Evolutionary conservation across 768 basidiomycete species (phyloP).

Genomic region (Psilocybe sp.): DNA sequence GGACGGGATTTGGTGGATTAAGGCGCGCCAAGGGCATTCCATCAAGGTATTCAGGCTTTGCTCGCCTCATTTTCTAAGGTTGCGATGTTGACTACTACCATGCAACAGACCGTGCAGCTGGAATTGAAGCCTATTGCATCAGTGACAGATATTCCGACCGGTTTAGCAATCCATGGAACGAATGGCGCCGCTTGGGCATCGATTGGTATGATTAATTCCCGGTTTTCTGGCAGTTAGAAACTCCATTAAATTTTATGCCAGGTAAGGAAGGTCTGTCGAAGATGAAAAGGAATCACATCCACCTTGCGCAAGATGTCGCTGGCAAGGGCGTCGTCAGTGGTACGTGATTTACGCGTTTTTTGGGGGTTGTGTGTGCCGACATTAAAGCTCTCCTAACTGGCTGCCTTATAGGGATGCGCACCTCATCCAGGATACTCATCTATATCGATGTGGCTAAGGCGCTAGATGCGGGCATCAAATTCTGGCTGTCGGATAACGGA

Average conservation of each 20-base stretch:
- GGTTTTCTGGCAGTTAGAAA: background rate
- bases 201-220: conserved; percentile 60
- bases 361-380: background rate
- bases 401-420: conserved; percentile 68
- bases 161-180: conserved; percentile 83
- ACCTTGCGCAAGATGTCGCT: conserved; percentile 78
- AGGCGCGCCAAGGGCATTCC: conserved; percentile 90
- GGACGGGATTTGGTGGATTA: conserved; percentile 72
- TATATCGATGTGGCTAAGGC: conserved; percentile 76
- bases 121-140: conserved; percentile 60
- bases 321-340: conserved; percentile 74
- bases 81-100: too few species aligned
- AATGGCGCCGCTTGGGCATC: conserved; percentile 61
- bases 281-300: conserved; percentile 91
- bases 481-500: conserved; percentile 82
- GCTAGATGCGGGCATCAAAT: conserved; percentile 63
- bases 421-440: conserved; percentile 73
- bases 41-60: conserved; percentile 62
- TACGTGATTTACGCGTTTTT: conserved; percentile 30
- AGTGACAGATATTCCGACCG: conserved; percentile 60
- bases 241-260: conserved; percentile 22
- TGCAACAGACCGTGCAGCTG: conserved; percentile 60
- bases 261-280: conserved; percentile 71
- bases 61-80: background rate
- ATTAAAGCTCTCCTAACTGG: background rate